Evolutionary conservation across 2,329 filamentous ascomycete genomes (phyloP).

Genomic region (Gliomastix tumulicola): DNA sequence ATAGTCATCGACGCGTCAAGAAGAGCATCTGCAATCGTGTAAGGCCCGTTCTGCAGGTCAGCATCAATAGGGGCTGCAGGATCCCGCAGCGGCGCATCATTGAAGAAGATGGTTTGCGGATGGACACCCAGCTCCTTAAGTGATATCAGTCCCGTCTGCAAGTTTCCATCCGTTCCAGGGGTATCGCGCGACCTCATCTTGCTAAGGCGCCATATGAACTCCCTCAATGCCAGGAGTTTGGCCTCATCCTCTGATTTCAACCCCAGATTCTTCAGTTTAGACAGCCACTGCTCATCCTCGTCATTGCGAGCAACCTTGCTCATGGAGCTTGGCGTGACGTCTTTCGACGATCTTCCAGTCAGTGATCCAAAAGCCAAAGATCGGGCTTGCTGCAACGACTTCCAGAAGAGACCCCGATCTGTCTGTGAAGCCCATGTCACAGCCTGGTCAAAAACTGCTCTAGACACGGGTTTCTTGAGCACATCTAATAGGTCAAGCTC

Average conservation of each 20-base stretch:
- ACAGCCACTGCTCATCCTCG: conserved; percentile 92
- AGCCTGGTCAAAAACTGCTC: conserved; percentile 77
- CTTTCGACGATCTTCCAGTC: conserved; percentile 47
- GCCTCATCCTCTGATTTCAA: conserved; percentile 78
- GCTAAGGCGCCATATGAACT: conserved; percentile 86
- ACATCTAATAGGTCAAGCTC: conserved; percentile 73
- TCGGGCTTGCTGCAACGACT: conserved; percentile 60
- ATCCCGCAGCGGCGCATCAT: conserved; percentile 57
- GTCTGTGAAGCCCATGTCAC: conserved; percentile 78
- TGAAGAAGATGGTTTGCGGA: conserved; percentile 87
- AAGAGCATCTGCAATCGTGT: conserved; percentile 85
- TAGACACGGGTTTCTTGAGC: conserved; percentile 73
- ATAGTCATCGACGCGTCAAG: conserved; percentile 88
- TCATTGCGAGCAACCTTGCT: conserved; percentile 68
- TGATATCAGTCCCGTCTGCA: conserved; percentile 46
- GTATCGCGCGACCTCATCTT: conserved; percentile 58
- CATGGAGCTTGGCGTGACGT: conserved; percentile 50
- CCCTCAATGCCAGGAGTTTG: conserved; percentile 77
- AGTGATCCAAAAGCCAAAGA: conserved; percentile 55
- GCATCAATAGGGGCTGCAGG: conserved; percentile 22
- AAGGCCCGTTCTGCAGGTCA: conserved; percentile 35
- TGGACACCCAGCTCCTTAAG: conserved; percentile 71
- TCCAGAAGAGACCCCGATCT: conserved; percentile 85
- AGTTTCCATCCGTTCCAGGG: conserved; percentile 20
- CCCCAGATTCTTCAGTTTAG: conserved; percentile 75